Conservation (phyloP, 2,329 filamentous ascomycete species). For the Aphanocladium album region DNA sequence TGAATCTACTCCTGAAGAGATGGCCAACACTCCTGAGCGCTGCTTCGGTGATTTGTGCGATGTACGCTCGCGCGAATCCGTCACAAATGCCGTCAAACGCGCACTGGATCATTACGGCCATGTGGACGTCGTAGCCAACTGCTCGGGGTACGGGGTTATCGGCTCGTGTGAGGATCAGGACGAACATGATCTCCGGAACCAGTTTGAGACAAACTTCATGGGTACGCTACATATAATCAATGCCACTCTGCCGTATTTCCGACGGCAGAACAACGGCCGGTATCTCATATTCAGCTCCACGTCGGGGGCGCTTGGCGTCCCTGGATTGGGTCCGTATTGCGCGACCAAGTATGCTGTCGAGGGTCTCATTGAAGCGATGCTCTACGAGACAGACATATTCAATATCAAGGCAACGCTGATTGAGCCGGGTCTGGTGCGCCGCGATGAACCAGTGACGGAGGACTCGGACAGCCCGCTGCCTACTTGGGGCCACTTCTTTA, state of each 20-base stretch:
- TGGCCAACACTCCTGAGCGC: slow-evolving; percentile 65
- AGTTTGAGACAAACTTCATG: slow-evolving; percentile 98
- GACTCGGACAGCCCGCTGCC: slow-evolving; percentile 55
- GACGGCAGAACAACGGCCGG: slow-evolving; percentile 66
- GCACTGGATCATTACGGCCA: slow-evolving; percentile 71
- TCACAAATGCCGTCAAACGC: slow-evolving; percentile 63
- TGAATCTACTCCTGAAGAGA: slow-evolving; percentile 67
- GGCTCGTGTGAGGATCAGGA: slow-evolving; percentile 96
- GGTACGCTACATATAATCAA: slow-evolving; percentile 93
- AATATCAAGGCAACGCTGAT: slow-evolving; percentile 93
- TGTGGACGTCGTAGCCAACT: slow-evolving; percentile 88
- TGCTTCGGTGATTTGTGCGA: slow-evolving; percentile 85
- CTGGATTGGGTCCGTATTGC: slow-evolving; percentile 88
- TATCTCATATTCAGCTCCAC: slow-evolving; percentile 96
- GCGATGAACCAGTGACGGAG: slow-evolving; percentile 65
- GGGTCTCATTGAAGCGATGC: slow-evolving; percentile 90
- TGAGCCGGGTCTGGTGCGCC: slow-evolving; percentile 80
- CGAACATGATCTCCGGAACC: slow-evolving; percentile 87
- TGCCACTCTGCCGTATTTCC: slow-evolving; percentile 80
- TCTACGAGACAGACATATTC: slow-evolving; percentile 88
- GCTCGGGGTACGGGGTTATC: slow-evolving; percentile 92
- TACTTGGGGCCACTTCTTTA: slow-evolving; percentile 86
- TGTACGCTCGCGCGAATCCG: slow-evolving; percentile 75
- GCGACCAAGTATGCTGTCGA: slow-evolving; percentile 97
- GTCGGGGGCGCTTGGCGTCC: slow-evolving; percentile 85